Evolutionary conservation across 1,139 yeast species (phyloP), one percentile per base, ranked within the genome.

Genomic region (Saccharomyces hybrid): DNA sequence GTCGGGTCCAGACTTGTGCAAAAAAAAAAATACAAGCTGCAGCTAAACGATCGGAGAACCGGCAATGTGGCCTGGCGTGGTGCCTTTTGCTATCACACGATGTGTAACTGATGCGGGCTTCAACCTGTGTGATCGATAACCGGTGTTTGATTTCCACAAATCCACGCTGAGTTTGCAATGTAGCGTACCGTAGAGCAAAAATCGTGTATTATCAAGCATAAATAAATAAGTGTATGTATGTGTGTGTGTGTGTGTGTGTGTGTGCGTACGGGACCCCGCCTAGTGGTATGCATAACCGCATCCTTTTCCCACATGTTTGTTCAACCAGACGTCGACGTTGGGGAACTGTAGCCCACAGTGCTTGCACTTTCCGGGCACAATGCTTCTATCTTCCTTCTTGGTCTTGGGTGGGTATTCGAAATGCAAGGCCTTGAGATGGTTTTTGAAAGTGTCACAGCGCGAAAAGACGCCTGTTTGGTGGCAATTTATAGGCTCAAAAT

Each of bases 371-470:
- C 97, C 97, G 14, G 76, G 69, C 49, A 84, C 86, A 55, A 80
- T 78, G 14, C 73, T 72, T 59, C 97, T 76, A 63, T 86, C 86
- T 61, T 81, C 83, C 71, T 88, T 88, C 65, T 83, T 82, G 8
- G 96, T 88, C 6, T 95, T 95, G 47, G 78, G 78, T 2, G 97
- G 97, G 70, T 89, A 89, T 63, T 82, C 86, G 69, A 89, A 89
- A 68, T 89, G 97, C 59, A 88, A 78, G 4, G 96, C 95, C 69
- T 87, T 88, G 59, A 89, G 75, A 70, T 89, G 97, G 69, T 88
- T 89, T 68, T 89, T 90, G 73, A 83, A 89, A 5, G 97, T 90
- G 70, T 89, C 97, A 68, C 96, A 87, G 47, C 97, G 78, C 14
- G 89, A 81, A 65, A 89, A 89, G 44, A 86, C 82, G 7, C 97